Percentiles rank a stretch among this genome's conserved stretches.
Conservation (phyloP, 2,329 filamentous ascomycete genomes). For the Cryphonectria carpinicola region DNA sequence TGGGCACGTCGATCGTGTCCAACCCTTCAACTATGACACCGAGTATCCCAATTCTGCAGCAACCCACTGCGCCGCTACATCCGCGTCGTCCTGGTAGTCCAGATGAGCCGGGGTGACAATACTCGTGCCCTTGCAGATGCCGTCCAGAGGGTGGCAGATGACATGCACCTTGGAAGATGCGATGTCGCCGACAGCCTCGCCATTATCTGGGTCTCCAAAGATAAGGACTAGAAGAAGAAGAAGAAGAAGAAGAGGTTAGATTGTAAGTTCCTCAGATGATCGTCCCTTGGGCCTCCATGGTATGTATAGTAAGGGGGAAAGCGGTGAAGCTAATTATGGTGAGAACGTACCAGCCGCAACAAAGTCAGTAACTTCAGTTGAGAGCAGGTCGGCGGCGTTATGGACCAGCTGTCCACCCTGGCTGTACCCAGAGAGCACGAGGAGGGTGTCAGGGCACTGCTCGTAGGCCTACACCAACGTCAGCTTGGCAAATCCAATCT, state of each 20-base stretch:
- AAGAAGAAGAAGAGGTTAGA: background rate
- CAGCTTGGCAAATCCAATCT: background rate
- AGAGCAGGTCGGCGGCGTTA: constrained; percentile 33
- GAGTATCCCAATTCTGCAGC: constrained; percentile 17
- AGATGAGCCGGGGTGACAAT: constrained; percentile 20
- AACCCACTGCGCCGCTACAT: constrained; percentile 21
- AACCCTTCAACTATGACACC: background rate
- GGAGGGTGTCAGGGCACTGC: constrained; percentile 44
- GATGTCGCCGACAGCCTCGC: constrained; percentile 25
- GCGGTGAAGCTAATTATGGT: background rate
- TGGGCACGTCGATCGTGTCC: background rate
- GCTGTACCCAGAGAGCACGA: constrained; percentile 47
- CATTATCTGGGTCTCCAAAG: constrained; percentile 35
- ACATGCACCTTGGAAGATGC: constrained; percentile 25
- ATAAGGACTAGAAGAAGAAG: constrained; percentile 31
- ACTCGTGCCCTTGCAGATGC: constrained; percentile 26
- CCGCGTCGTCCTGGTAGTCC: constrained; percentile 26
- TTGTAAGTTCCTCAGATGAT: background rate
- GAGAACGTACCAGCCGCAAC: constrained; percentile 26
- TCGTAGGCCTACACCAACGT: constrained; percentile 16
- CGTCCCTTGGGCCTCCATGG: background rate
- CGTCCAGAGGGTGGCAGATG: constrained; percentile 30
- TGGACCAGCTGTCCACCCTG: constrained; percentile 39
- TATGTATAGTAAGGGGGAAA: too few relatives aligned
- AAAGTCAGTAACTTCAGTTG: constrained; percentile 29